Evolutionary conservation across 78 protist species (phyloP), one percentile per base, ranked within the genome.

Genomic region (Creolimax fragrantissima): DNA sequence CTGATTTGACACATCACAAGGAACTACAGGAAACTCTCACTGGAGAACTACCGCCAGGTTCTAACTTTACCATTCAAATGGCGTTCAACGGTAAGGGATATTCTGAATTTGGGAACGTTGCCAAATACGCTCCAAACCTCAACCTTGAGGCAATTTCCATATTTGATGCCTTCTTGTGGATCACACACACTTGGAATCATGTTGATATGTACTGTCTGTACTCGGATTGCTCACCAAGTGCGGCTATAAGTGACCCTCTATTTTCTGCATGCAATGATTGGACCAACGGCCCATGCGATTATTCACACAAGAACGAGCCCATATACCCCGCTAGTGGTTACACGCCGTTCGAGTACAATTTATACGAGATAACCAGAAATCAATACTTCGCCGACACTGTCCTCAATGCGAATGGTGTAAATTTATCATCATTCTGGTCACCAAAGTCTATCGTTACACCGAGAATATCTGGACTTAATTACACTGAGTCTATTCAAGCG

Each of bases 121-220:
- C 42, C 37, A 6, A 88, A 88, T 32, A 88, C 47, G 6, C 6
- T 5, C 47, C n/a, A n/a, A n/a, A n/a, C n/a, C n/a, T n/a, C n/a
- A n/a, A n/a, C n/a, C n/a, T n/a, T n/a, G n/a, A n/a, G n/a, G n/a
- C n/a, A n/a, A n/a, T n/a, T n/a, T n/a, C n/a, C n/a, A n/a, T n/a
- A n/a, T 47, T 47, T 45, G 92, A 90, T 5, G 4, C n/a, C 41
- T 90, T 90, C 66, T 4, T 43, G 4, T 90, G 92, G 92, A 37
- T 90, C 35, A 43, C 92, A 43, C 92, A 90, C 4, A 90, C 92
- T 17, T 90, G 44, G 44, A 42, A 36, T 42, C 92, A 90, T 42
- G 24, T 90, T 45, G 92, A 90, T 42, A 39, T 90, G 92, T 90
- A 90, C 83, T 90, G 92, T 42, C 5, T 42, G 3, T 3, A 37